Conservation (phyloP, 768 basidiomycete genomes). For the Tephrocybe sp. region DNA sequence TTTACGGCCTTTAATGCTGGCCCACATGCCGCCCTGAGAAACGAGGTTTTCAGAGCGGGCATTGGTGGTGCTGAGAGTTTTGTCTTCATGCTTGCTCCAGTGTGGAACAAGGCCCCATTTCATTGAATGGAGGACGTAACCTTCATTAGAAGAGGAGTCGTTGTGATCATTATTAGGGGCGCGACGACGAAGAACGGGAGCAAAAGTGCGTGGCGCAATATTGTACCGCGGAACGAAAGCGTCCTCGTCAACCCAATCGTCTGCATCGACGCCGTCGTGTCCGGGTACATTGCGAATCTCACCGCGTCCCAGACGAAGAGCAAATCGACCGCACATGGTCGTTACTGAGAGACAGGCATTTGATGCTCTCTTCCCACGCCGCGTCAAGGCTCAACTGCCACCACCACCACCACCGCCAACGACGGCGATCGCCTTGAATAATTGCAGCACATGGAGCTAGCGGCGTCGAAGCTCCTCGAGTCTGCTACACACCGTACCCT, state of each 20-base stretch:
- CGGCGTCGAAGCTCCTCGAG: conserved; percentile 62
- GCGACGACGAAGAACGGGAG: conserved; percentile 65
- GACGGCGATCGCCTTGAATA: conserved; percentile 1
- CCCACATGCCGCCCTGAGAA: conserved; percentile 83
- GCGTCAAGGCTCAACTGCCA: no score
- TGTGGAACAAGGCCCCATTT: conserved; percentile 89
- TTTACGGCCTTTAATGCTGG: conserved; percentile 71
- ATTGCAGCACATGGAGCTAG: conserved; percentile 63
- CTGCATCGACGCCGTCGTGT: conserved; percentile 41
- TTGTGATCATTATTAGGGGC: conserved; percentile 3
- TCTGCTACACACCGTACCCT: conserved; percentile 65
- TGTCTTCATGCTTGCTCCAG: conserved; percentile 75
- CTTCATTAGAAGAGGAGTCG: neutral
- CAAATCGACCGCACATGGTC: conserved; percentile 64
- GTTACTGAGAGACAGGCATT: conserved; percentile 7
- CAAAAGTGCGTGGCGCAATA: conserved; percentile 77
- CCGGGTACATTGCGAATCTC: conserved; percentile 44
- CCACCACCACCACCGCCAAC: conserved; percentile 15
- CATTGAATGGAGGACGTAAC: conserved; percentile 74
- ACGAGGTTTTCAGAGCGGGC: conserved; percentile 82
- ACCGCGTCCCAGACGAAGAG: conserved; percentile 41
- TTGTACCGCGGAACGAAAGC: conserved; percentile 71
- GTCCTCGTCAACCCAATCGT: conserved; percentile 61
- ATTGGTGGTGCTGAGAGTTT: conserved; percentile 80
- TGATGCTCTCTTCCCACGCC: conserved; percentile 7